These are phyloP conservation scores for Ogataea naganishii DNA, from an alignment of 805 yeast genomes.

Conservation along the genomic window DNA sequence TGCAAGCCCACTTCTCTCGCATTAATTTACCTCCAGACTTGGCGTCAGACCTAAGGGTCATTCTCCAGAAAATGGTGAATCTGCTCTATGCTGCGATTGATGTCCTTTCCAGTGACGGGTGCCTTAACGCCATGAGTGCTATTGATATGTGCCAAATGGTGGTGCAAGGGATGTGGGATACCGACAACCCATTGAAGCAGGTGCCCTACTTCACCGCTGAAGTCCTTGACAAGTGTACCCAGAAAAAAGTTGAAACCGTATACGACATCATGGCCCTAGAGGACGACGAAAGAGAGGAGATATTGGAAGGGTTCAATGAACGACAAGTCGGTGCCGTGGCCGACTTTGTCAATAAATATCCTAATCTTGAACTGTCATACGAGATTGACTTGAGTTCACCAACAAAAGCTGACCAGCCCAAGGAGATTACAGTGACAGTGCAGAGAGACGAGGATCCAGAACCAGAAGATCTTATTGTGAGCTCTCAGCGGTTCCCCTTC, in stretches of 20 bases:
- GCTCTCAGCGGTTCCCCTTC: constrained; percentile 50
- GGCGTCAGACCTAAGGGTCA: constrained; percentile 41
- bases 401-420: constrained; percentile 36
- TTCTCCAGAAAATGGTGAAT: constrained; percentile 40
- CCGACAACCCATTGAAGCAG: constrained; percentile 71
- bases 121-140: constrained; percentile 65
- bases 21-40: constrained; percentile 54
- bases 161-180: constrained; percentile 79
- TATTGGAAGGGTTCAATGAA: constrained; percentile 45
- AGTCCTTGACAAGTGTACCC: constrained; percentile 45
- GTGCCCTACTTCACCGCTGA: constrained; percentile 56
- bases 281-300: constrained; percentile 51
- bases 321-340: constrained; percentile 59
- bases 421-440: constrained; percentile 37
- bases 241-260: constrained; percentile 55
- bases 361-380: constrained; percentile 68
- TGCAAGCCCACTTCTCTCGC: constrained; percentile 79
- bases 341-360: constrained; percentile 81
- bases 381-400: constrained; percentile 33
- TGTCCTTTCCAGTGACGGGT: constrained; percentile 70
- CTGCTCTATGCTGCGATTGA: constrained; percentile 67
- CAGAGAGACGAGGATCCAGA: constrained; percentile 77
- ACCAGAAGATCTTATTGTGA: constrained; percentile 51
- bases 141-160: constrained; percentile 89
- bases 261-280: constrained; percentile 71